Evolutionary conservation across 768 basidiomycete genomes (phyloP), one percentile per base, ranked within the genome.

Genomic region (Termitomyces sp.): DNA sequence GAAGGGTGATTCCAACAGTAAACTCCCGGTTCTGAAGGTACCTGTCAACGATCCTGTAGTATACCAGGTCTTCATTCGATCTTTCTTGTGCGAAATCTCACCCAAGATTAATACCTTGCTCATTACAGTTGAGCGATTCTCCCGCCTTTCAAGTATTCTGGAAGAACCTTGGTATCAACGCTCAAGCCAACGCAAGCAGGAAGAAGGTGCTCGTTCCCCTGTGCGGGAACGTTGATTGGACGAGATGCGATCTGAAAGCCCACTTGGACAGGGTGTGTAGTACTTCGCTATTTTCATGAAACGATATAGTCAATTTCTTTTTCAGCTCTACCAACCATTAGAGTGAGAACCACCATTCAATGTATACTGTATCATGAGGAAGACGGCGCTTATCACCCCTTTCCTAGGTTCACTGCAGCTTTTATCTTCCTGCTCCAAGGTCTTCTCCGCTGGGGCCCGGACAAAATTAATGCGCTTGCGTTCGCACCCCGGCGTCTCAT

Each of bases 361-460:
- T 18, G 35, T 26, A 36, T 49, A 4, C 9, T 35, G 1, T 1
- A 10, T 26, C 18, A 9, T 9, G 7, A 38, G 20, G 6, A 20
- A 13, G 20, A 30, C 23, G 28, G 18, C 10, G 5, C 18, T 57
- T 23, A 38, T 26, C 13, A 9, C 5, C 36, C 12, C 1, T 8
- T 18, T 32, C 0, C 5, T 12, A 52, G 57, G 2, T 58, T 58
- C 30, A n/a, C 32, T 0, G 0, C 33, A 9, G 16, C 46, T 3
- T 43, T 58, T 8, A n/a, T 58, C 13, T 58, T 40, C 18, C 9
- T 58, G 4, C 23, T 20, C 12, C 13, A 26, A 12, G 41, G 50
- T 32, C 50, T 58, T 10, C 33, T 58, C 33, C 57, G 41, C 38
- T 58, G 57, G 57, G 49, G 50, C 50, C 32, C 8, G 0, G 48